These are phyloP conservation scores for Xylaria polymorpha DNA, from an alignment of 2,329 filamentous ascomycete genomes.

Conservation along the genomic window DNA sequence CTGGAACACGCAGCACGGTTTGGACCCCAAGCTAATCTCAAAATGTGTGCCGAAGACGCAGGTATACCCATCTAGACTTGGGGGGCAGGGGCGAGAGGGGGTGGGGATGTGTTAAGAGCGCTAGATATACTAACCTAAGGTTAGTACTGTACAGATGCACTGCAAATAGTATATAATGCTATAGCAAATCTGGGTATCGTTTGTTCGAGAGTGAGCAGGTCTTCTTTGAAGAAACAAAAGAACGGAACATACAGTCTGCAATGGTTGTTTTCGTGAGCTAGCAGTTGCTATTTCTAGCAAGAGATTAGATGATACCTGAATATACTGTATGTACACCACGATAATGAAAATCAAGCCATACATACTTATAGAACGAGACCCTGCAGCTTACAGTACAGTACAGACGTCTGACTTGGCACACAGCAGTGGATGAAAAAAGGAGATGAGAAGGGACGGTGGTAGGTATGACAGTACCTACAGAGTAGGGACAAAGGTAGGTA, in stretches of 20 bases:
- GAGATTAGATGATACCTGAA: neutral
- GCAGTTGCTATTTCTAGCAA: neutral
- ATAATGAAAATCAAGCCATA: neutral
- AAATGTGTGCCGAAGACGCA: conserved; percentile 8
- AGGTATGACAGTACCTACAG: too few relatives aligned
- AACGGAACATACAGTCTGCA: neutral
- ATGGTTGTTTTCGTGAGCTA: neutral
- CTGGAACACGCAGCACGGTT: conserved; percentile 15
- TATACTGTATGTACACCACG: too few relatives aligned
- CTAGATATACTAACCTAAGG: neutral
- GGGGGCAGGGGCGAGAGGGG: too few relatives aligned
- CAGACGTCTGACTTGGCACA: neutral
- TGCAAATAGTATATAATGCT: neutral
- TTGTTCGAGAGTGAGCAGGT: too few relatives aligned
- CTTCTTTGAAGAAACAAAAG: neutral
- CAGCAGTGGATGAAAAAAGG: neutral
- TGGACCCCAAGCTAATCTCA: conserved; percentile 21
- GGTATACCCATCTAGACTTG: neutral
- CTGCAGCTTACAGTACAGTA: neutral
- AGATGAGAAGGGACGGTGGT: neutral
- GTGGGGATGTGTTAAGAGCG: neutral
- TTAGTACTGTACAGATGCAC: neutral
- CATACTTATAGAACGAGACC: too few relatives aligned
- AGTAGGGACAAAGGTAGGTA: too few relatives aligned
- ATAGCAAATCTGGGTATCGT: too few relatives aligned